Conservation (phyloP, 495 filamentous ascomycete species). For the Tuber melanosporum region DNA sequence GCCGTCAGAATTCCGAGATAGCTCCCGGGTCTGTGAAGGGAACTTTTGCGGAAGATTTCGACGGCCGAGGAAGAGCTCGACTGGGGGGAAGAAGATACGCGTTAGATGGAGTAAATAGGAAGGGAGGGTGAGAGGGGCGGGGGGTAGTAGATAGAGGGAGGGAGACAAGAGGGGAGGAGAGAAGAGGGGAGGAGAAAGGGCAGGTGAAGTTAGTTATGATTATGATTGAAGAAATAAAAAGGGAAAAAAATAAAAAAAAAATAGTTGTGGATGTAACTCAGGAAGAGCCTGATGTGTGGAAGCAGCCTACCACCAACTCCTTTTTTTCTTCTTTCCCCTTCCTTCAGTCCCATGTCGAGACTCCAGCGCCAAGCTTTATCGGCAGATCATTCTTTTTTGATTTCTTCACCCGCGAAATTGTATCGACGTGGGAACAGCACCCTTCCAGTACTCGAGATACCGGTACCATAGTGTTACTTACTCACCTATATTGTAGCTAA, state of each 20-base stretch:
- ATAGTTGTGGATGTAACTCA: slow-evolving; percentile 20
- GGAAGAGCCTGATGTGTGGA: slow-evolving; percentile 10
- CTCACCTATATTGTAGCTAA: neutral
- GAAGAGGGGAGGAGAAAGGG: slow-evolving; percentile 12
- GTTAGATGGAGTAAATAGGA: slow-evolving; percentile 18
- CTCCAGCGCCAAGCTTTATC: slow-evolving; percentile 19
- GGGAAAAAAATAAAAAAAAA: slow-evolving; percentile 15
- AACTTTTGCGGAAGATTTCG: slow-evolving; percentile 1
- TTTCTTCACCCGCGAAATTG: neutral
- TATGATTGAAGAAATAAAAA: slow-evolving; percentile 6
- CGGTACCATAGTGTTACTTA: neutral
- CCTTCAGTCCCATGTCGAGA: slow-evolving; percentile 24
- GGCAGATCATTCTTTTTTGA: slow-evolving; percentile 5
- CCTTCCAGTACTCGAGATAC: neutral
- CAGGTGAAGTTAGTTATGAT: slow-evolving; percentile 4
- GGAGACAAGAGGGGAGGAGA: neutral
- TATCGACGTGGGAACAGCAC: neutral
- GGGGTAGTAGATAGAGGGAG: slow-evolving; percentile 15
- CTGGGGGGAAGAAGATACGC: slow-evolving; percentile 13
- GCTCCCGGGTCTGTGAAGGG: neutral
- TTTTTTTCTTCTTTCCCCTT: slow-evolving; percentile 17
- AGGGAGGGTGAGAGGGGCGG: slow-evolving; percentile 10
- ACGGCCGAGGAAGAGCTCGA: neutral
- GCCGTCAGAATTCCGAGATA: slow-evolving; percentile 14
- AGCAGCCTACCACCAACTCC: slow-evolving; percentile 16